These are phyloP conservation scores for Austroboletus eburneus DNA, from an alignment of 768 basidiomycete species.

Conservation along the genomic window DNA sequence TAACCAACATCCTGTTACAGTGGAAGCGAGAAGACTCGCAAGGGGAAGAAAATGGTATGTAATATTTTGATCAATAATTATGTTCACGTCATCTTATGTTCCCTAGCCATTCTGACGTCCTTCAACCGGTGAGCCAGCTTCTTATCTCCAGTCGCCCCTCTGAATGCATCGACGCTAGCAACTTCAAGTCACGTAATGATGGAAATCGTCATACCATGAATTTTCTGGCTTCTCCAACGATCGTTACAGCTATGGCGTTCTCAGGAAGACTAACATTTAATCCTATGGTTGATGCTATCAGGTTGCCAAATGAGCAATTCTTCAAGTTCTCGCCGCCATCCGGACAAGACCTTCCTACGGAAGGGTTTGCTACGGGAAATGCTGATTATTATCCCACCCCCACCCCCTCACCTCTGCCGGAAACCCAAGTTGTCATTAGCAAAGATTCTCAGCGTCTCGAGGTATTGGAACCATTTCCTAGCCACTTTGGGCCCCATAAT, in stretches of 20 bases:
- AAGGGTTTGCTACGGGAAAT: constrained; percentile 77
- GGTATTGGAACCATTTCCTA: constrained; percentile 77
- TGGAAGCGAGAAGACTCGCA: constrained; percentile 92
- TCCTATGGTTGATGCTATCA: constrained; percentile 75
- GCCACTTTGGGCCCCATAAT: constrained; percentile 59
- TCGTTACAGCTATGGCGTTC: constrained; percentile 98
- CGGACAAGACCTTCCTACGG: constrained; percentile 78
- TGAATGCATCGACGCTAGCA: constrained; percentile 33
- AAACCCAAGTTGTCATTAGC: constrained; percentile 72
- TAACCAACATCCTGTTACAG: constrained; percentile 32
- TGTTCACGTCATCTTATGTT: too few relatives aligned
- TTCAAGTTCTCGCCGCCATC: constrained; percentile 85
- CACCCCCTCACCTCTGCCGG: constrained; percentile 68
- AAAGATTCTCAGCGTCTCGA: constrained; percentile 83
- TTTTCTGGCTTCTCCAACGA: constrained; percentile 94
- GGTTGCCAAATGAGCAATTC: constrained; percentile 60
- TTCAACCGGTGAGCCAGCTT: constrained; percentile 75
- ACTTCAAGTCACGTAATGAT: constrained; percentile 95
- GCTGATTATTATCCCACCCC: constrained; percentile 74
- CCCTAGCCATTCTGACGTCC: constrained; percentile 88
- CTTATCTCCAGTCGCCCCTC: not conserved
- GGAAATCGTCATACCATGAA: constrained; percentile 95
- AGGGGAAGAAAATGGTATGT: constrained; percentile 84
- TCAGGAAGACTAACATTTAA: constrained; percentile 93
- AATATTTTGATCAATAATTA: not conserved